Base-by-base conservation (phyloP, 1,284 basidiomycete genomes). In the Cerioporus squamosus region DNA sequence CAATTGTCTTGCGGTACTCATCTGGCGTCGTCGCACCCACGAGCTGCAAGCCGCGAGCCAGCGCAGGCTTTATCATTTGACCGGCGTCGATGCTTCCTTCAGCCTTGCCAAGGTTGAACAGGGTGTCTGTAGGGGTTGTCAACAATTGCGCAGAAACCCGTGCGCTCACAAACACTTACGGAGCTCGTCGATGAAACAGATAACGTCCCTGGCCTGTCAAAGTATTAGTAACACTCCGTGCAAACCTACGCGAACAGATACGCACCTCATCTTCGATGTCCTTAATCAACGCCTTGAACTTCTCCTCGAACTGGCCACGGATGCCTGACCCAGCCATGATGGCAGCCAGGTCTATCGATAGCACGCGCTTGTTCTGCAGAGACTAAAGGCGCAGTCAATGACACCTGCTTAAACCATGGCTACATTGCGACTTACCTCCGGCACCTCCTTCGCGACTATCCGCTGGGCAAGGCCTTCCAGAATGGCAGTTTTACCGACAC, bases 141-240 rank as follows among this genome's bases (percentile, higher is more conserved):
- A 53, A 8, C 58, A 38, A 42, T 24, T 44, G 57, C 12, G 40
- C n/a, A 31, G 14, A 33, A 3, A 39, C 26, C 47, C 29, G 24
- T 26, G 23, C 20, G n/a, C 40, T 42, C 17, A 51, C 31, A 2
- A 4, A 6, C 39, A 85, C 87, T 75, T 64, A 90, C 88, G 94
- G 48, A 97, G 85, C 84, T 97, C 95, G 69, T 97, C 94, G 57
- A 96, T 94, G 73, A 96, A 96, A 69, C 90, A 90, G 44, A 95
- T 95, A 3, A 89, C 84, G 58, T 85, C 82, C n/a, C 87, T 83
- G 6, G 81, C 80, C 85, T 87, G 52, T 40, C 10, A 15, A 51
- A 24, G 29, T 42, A 50, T 44, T 57, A 56, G 51, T 53, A 26
- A 14, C n/a, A 6, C 22, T 17, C 26, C 57, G 10, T 38, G 50